phyloP scores from a whole-genome alignment of 2,329 filamentous ascomycete genomes.

The Curvularia eragrostidis region DNA sequence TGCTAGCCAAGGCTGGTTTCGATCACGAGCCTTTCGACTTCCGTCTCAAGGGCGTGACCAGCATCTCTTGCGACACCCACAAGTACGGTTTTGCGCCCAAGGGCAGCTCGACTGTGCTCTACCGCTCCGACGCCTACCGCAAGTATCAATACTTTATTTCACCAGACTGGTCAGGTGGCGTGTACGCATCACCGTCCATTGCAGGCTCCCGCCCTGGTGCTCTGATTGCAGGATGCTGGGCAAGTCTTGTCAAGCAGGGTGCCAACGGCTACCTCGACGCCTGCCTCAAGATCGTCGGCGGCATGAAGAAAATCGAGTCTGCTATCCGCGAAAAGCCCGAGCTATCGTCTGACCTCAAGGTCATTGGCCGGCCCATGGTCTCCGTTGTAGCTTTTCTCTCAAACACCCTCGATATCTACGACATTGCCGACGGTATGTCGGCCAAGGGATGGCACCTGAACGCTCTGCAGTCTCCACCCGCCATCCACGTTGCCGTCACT shows the following conservation, averaged over 20 bases:
- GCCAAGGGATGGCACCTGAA: slow-evolving; percentile 93
- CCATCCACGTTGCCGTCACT: slow-evolving; percentile 93
- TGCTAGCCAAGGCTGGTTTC: slow-evolving; percentile 92
- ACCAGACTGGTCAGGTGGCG: slow-evolving; percentile 92
- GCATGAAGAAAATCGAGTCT: slow-evolving; percentile 79
- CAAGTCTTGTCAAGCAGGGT: slow-evolving; percentile 85
- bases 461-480: slow-evolving; percentile 86
- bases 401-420: slow-evolving; percentile 89
- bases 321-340: slow-evolving; percentile 73
- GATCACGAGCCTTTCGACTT: slow-evolving; percentile 91
- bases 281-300: slow-evolving; percentile 86
- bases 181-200: slow-evolving; percentile 92
- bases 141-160: slow-evolving; percentile 96
- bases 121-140: slow-evolving; percentile 79
- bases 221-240: slow-evolving; percentile 95
- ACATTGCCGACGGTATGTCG: slow-evolving; percentile 88
- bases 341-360: slow-evolving; percentile 74
- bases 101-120: slow-evolving; percentile 91
- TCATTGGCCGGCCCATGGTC: slow-evolving; percentile 86
- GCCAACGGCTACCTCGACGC: slow-evolving; percentile 87
- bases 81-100: slow-evolving; percentile 99
- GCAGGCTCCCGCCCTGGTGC: slow-evolving; percentile 92
- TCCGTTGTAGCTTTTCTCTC: slow-evolving; percentile 88
- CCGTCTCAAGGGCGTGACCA: slow-evolving; percentile 89
- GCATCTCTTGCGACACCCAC: slow-evolving; percentile 96